These are phyloP conservation scores for Ochetophila trinervis DNA, from an alignment of 306 rosid genomes.

Conservation along the genomic window DNA sequence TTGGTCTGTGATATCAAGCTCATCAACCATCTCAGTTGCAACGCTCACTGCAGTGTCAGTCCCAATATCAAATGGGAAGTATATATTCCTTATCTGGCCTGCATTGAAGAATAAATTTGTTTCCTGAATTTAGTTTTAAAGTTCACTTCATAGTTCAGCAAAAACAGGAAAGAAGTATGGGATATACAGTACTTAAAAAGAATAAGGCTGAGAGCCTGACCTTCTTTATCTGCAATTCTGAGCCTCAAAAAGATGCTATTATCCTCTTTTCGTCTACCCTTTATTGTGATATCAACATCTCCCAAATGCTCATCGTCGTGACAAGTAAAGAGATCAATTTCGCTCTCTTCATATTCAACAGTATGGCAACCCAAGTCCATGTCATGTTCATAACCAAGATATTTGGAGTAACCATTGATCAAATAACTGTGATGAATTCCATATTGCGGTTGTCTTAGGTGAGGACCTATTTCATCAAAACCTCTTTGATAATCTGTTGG, in stretches of 20 bases:
- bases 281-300: constrained; percentile 61
- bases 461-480: constrained; percentile 54
- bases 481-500: constrained; percentile 40
- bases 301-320: constrained; percentile 65
- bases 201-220: constrained; percentile 38
- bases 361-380: constrained; percentile 41
- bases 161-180: constrained; percentile 11
- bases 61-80: constrained; percentile 87
- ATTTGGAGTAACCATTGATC: constrained; percentile 43
- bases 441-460: constrained; percentile 43
- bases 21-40: constrained; percentile 85
- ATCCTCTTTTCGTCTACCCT: constrained; percentile 70
- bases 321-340: constrained; percentile 64
- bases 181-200: constrained; percentile 24
- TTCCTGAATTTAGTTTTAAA: constrained; percentile 14
- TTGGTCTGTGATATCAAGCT: constrained; percentile 86
- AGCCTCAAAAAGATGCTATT: constrained; percentile 82
- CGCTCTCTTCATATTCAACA: constrained; percentile 40
- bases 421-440: constrained; percentile 37
- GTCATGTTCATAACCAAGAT: constrained; percentile 43
- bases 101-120: constrained; percentile 14
- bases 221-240: constrained; percentile 89
- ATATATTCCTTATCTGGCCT: constrained; percentile 89
- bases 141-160: constrained; percentile 2
- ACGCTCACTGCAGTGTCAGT: constrained; percentile 81